Conservation (phyloP, 306 rosid genomes). For the Sicyos edulis region DNA sequence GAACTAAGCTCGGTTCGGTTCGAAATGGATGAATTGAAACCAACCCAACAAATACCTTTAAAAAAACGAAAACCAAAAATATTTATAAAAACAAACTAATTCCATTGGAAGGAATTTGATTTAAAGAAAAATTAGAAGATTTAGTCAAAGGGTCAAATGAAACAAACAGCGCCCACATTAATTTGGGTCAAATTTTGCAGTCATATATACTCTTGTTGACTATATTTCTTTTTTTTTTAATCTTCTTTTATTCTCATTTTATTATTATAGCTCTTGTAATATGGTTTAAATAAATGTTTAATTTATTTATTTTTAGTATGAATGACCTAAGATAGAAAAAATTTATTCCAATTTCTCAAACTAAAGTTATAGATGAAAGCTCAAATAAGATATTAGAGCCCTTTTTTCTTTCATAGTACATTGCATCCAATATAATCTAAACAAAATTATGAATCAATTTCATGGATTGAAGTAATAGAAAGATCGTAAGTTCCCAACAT, state of each 20-base stretch:
- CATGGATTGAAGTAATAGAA: too few species aligned
- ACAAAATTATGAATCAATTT: too few species aligned
- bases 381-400: too few species aligned
- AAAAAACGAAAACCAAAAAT: not conserved
- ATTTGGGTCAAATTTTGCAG: not conserved
- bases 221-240: not conserved
- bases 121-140: not conserved
- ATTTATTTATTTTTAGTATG: too few species aligned
- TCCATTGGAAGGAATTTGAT: not conserved
- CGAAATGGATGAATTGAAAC: not conserved
- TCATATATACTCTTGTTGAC: not conserved
- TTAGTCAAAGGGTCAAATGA: slow-evolving; percentile 1
- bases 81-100: not conserved
- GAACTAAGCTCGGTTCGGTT: too few species aligned
- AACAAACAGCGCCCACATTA: not conserved
- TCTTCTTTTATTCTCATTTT: not conserved
- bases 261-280: not conserved
- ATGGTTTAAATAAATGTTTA: not conserved
- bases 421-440: too few species aligned
- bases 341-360: too few species aligned
- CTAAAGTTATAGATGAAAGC: too few species aligned
- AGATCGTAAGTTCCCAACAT: too few species aligned
- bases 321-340: too few species aligned
- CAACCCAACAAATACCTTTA: not conserved
- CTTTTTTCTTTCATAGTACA: too few species aligned